phyloP scores from a whole-genome alignment of 73 alveolate species.

The Paramecium sexaurelia region DNA sequence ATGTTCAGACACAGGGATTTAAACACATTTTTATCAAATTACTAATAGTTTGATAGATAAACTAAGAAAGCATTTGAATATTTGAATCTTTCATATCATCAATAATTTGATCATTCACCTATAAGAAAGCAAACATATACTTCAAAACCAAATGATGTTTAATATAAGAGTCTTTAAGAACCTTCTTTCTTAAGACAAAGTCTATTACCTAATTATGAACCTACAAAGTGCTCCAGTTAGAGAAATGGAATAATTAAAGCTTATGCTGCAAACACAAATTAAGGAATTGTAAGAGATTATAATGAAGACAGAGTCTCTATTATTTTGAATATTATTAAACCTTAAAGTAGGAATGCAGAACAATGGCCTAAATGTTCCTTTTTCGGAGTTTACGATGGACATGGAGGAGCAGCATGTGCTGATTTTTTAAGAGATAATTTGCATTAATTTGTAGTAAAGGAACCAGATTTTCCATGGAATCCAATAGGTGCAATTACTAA shows the following conservation, averaged over 20 bases:
- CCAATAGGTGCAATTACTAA: conserved; percentile 89
- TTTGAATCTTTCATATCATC: neutral
- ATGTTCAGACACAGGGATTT: conserved; percentile 24
- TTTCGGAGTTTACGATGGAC: conserved; percentile 99
- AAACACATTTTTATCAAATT: neutral
- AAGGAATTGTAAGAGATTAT: conserved; percentile 95
- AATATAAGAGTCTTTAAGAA: neutral
- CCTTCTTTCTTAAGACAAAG: conserved; percentile 13
- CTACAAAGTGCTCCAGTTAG: conserved; percentile 86
- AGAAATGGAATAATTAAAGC: conserved; percentile 88
- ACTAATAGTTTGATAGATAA: neutral
- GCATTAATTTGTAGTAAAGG: conserved; percentile 80
- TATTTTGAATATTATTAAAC: conserved; percentile 82
- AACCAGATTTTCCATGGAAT: conserved; percentile 78
- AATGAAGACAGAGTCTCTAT: conserved; percentile 97
- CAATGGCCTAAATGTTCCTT: conserved; percentile 94
- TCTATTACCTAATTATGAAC: conserved; percentile 64
- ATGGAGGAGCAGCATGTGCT: conserved; percentile 97
- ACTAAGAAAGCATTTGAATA: conserved; percentile 25
- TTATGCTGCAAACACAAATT: conserved; percentile 96
- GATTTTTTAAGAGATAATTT: conserved; percentile 95
- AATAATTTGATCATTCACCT: conserved; percentile 28
- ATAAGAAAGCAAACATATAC: neutral
- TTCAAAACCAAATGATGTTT: neutral
- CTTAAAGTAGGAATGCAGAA: conserved; percentile 67